Percentiles rank a stretch among this genome's conserved stretches.
These are phyloP conservation scores for Kluyveromyces siamensis DNA, from an alignment of 805 yeast species.

Conservation along the genomic window DNA sequence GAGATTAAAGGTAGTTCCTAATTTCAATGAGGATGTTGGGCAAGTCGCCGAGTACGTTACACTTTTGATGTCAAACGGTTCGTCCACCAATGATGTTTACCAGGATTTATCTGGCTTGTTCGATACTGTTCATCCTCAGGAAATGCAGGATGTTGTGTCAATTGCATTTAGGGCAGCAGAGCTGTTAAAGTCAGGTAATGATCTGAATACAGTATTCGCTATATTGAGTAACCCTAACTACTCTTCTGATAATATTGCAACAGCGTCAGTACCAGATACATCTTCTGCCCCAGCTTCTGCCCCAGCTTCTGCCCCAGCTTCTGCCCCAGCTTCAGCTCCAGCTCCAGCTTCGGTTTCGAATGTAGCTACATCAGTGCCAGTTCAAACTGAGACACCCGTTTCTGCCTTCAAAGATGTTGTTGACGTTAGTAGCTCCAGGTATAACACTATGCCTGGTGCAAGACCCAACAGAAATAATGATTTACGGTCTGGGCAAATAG, in stretches of 20 bases:
- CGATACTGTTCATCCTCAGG: conserved; percentile 51
- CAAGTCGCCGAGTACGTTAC: conserved; percentile 69
- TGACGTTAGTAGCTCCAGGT: neutral
- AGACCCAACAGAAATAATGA: neutral
- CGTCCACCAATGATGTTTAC: conserved; percentile 50
- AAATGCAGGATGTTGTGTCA: conserved; percentile 48
- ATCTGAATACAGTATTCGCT: conserved; percentile 22
- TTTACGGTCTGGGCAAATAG: neutral
- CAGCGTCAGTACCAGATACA: neutral
- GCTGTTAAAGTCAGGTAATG: conserved; percentile 30
- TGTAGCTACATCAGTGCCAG: conserved; percentile 11
- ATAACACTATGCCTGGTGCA: neutral
- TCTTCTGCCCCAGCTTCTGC: conserved; percentile 1
- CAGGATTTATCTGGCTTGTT: conserved; percentile 53
- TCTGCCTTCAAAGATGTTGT: conserved; percentile 24
- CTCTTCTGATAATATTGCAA: neutral
- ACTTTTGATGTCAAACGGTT: conserved; percentile 61
- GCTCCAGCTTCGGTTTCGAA: conserved; percentile 9
- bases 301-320: conserved; percentile 7
- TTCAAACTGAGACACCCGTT: conserved; percentile 10
- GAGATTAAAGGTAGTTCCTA: conserved; percentile 32
- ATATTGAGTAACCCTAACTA: conserved; percentile 17
- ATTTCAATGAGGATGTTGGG: conserved; percentile 41
- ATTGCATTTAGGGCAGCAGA: conserved; percentile 50
- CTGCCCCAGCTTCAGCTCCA: conserved; percentile 14